Conservation (phyloP, 2,329 filamentous ascomycete genomes). For the Hymenoscyphus fraxineus region DNA sequence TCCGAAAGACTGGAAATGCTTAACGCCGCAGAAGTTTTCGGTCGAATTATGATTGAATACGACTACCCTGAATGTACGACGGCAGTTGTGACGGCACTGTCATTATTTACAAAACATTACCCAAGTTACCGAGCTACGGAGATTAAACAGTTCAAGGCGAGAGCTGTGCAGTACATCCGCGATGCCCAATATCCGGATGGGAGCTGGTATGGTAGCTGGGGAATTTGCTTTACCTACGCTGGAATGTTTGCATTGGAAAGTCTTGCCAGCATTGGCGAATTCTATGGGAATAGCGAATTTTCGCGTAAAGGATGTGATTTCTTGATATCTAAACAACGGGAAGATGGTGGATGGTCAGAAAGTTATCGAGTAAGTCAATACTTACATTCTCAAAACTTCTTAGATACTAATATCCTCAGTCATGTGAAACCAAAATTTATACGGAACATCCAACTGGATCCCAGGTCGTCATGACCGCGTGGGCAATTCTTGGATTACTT, state of each 20-base stretch:
- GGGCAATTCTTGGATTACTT: conserved; percentile 79
- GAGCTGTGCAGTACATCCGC: conserved; percentile 80
- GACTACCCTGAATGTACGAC: conserved; percentile 98
- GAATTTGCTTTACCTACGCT: conserved; percentile 96
- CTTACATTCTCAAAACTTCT: conserved; percentile 6
- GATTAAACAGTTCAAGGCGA: conserved; percentile 66
- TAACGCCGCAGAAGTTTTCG: conserved; percentile 96
- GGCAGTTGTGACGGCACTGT: conserved; percentile 82
- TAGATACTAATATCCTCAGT: conserved; percentile 40
- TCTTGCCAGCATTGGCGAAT: conserved; percentile 76
- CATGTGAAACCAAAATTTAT: conserved; percentile 74
- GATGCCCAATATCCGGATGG: conserved; percentile 73
- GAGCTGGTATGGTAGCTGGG: conserved; percentile 98
- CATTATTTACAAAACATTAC: conserved; percentile 76
- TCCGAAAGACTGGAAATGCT: conserved; percentile 76
- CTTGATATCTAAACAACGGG: conserved; percentile 76
- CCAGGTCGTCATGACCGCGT: conserved; percentile 92
- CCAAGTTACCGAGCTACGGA: conserved; percentile 75
- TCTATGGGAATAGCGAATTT: conserved; percentile 67
- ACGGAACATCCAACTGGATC: conserved; percentile 69
- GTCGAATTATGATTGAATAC: conserved; percentile 97
- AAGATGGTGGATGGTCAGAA: conserved; percentile 95
- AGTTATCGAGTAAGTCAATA: conserved; percentile 63
- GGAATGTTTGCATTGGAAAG: conserved; percentile 95
- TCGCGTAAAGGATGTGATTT: conserved; percentile 79